phyloP scores from a whole-genome alignment of 2,329 filamentous ascomycete species.

The Fusarium sulawesiense region DNA sequence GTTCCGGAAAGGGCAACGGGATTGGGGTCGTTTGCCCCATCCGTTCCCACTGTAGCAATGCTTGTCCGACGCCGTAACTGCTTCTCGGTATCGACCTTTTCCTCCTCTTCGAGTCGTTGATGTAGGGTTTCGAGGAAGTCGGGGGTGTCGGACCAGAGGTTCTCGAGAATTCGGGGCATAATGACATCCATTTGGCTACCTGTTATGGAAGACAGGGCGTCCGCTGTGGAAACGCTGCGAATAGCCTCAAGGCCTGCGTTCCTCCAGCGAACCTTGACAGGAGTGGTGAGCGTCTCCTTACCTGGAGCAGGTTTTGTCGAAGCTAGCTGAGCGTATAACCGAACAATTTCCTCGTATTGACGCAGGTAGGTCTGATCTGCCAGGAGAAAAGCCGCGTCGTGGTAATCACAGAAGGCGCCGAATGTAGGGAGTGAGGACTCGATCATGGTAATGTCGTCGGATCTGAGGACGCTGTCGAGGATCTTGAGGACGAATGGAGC shows the following conservation, averaged over 20 bases:
- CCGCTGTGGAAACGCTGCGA: conserved; percentile 82
- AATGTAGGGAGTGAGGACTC: conserved; percentile 91
- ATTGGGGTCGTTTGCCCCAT: conserved; percentile 70
- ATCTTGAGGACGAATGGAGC: conserved; percentile 86
- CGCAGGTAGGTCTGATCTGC: conserved; percentile 85
- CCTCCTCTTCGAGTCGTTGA: conserved; percentile 73
- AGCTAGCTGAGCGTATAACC: conserved; percentile 82
- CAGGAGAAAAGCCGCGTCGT: conserved; percentile 85
- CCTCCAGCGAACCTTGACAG: conserved; percentile 82
- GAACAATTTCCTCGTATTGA: conserved; percentile 85
- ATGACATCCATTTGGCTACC: conserved; percentile 81
- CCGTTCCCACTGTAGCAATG: conserved; percentile 77
- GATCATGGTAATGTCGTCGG: conserved; percentile 90
- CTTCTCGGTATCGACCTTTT: conserved; percentile 74
- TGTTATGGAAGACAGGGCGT: conserved; percentile 79
- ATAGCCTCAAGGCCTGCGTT: conserved; percentile 81
- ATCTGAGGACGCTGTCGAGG: conserved; percentile 83
- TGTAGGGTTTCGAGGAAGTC: conserved; percentile 76
- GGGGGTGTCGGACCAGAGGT: conserved; percentile 81
- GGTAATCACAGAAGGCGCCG: conserved; percentile 86
- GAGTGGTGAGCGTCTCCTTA: conserved; percentile 71
- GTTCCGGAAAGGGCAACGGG: conserved; percentile 81
- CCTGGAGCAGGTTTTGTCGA: conserved; percentile 67
- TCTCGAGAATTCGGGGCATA: conserved; percentile 87
- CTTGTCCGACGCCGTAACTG: conserved; percentile 77